Base-by-base conservation (phyloP, 83 land plant species). In the Thuja plicata region DNA sequence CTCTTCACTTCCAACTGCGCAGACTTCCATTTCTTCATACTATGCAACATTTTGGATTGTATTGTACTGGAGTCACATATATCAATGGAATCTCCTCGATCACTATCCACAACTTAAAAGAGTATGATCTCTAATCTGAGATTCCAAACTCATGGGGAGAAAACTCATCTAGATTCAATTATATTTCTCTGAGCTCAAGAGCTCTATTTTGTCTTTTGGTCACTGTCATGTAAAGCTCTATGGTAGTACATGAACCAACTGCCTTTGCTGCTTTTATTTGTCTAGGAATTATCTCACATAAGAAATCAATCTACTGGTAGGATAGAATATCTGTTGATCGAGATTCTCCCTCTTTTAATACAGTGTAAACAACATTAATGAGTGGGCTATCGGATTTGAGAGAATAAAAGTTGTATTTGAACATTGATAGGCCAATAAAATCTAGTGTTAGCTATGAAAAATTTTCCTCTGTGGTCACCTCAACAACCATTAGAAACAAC, bases 361-460 rank as follows among this genome's bases (percentile, higher is more conserved):
- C 97, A 92, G 99, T 98, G 90, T 98, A 98, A 54, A 98, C 97
- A 34, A 97, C 99, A 89, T 96, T 38, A 38, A 38, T 38, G 40
- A 38, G 40, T 37, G 99, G 99, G 89, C 97, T 98, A 86, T 98
- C 96, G 34, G 96, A 62, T n/a, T 91, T 93, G 38, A 98, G 95
- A 13, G 99, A 91, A 91, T 97, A 96, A 88, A 98, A 98, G 89
- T 96, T 94, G 88, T 97, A 97, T 88, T 98, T 98, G 91, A 98
- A 98, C 80, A 98, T 85, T 19, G 99, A 93, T 45, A 97, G 93
- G 57, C 99, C 99, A 89, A 98, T 98, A 24, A 98, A 95, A 90
- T 98, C 99, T 54, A 98, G 90, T 27, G 99, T 97, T 60, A 98
- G 89, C 82, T 97, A 99, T 12, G 98, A 97, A 57, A 97, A 97